These are phyloP conservation scores for Physocladia obscura DNA, from an alignment of 192 early-diverging fungal species.

Conservation along the genomic window DNA sequence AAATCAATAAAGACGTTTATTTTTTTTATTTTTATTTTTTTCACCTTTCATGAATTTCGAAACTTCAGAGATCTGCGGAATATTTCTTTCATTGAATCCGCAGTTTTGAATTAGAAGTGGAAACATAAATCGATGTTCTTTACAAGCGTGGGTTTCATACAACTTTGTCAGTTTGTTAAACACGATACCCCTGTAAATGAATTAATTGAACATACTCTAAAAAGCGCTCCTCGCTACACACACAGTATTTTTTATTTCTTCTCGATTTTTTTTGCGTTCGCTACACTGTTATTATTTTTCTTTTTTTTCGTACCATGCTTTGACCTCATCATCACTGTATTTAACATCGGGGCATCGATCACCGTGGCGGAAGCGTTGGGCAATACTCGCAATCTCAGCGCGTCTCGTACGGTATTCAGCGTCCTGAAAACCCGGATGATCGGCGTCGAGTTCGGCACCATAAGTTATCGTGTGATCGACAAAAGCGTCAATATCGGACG, in stretches of 20 bases:
- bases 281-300: too few relatives aligned
- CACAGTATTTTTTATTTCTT: too few relatives aligned
- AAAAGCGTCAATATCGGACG: slow-evolving; percentile 88
- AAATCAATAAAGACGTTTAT: neutral
- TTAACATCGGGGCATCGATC: slow-evolving; percentile 76
- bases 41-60: slow-evolving; percentile 83
- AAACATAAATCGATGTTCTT: slow-evolving; percentile 87
- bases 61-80: slow-evolving; percentile 87
- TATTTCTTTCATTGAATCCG: slow-evolving; percentile 76
- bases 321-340: slow-evolving; percentile 76
- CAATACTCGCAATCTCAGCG: slow-evolving; percentile 78
- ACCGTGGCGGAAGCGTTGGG: slow-evolving; percentile 76
- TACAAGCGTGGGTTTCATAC: slow-evolving; percentile 86
- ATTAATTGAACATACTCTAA: too few relatives aligned
- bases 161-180: slow-evolving; percentile 72
- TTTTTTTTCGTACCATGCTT: slow-evolving; percentile 89
- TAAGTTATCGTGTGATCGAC: slow-evolving; percentile 89
- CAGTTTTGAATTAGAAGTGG: slow-evolving; percentile 90
- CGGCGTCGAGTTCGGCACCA: slow-evolving; percentile 71
- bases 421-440: slow-evolving; percentile 93
- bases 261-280: too few relatives aligned
- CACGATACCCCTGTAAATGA: slow-evolving; percentile 35
- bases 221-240: neutral
- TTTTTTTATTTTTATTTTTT: neutral
- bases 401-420: slow-evolving; percentile 80